These are phyloP conservation scores for Aspergillus ruber DNA, from an alignment of 2,329 filamentous ascomycete species.

Conservation along the genomic window DNA sequence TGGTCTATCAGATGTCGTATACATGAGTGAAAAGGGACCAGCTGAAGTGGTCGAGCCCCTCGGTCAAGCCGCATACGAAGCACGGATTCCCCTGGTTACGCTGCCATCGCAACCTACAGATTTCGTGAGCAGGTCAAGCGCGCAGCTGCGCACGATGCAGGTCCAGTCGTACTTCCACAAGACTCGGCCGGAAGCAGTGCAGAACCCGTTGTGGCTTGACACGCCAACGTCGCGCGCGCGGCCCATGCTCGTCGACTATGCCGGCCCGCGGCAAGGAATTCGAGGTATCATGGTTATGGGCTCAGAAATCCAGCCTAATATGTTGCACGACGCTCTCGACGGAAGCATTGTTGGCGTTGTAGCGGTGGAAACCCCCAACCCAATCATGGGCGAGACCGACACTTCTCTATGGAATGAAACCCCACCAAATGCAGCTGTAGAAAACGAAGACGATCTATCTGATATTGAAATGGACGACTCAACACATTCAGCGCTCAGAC, in stretches of 20 bases:
- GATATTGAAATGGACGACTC: constrained; percentile 16
- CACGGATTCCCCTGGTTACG: constrained; percentile 35
- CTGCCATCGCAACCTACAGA: constrained; percentile 42
- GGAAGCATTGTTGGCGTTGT: constrained; percentile 51
- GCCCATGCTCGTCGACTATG: constrained; percentile 48
- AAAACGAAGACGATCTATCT: constrained; percentile 8
- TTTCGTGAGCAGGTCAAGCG: constrained; percentile 42
- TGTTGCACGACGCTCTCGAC: constrained; percentile 47
- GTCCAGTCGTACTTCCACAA: constrained; percentile 57
- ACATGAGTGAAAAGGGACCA: constrained; percentile 46
- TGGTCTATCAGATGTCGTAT: constrained; percentile 47
- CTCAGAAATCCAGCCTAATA: constrained; percentile 42
- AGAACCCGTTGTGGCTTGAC: constrained; percentile 38
- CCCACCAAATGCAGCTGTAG: constrained; percentile 6
- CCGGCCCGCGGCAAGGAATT: constrained; percentile 39
- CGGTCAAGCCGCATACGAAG: constrained; percentile 32
- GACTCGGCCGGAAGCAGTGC: constrained; percentile 20
- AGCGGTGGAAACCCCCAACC: constrained; percentile 37
- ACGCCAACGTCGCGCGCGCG: constrained; percentile 40
- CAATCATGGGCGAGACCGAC: constrained; percentile 16
- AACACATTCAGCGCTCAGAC: not conserved
- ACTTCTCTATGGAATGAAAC: constrained; percentile 3
- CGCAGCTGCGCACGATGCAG: constrained; percentile 52
- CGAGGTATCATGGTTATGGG: constrained; percentile 48
- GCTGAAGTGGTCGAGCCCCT: constrained; percentile 38